phyloP scores from a whole-genome alignment of 345 rosid species.

The Pistacia vera region DNA sequence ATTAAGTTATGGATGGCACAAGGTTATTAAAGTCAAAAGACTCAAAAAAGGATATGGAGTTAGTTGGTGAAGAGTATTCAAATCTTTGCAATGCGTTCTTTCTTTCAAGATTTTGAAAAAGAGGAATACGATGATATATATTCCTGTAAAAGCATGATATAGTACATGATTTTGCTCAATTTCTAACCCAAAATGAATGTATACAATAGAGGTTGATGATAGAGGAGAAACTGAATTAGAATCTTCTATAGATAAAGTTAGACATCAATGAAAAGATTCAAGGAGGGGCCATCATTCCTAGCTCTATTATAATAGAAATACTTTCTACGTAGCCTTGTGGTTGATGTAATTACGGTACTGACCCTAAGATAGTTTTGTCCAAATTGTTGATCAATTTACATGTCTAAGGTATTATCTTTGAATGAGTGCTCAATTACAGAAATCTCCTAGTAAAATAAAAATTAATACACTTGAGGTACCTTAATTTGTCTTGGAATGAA shows the following conservation, averaged over 20 bases:
- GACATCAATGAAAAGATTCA: not conserved
- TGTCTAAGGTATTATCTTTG: not conserved
- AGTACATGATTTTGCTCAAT: conserved; percentile 4
- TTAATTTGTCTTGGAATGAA: not conserved
- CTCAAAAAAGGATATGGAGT: not conserved
- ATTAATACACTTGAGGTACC: not conserved
- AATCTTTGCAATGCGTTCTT: not conserved
- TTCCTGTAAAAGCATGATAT: not conserved
- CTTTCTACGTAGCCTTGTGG: not conserved
- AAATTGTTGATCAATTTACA: not conserved
- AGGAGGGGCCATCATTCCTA: not conserved
- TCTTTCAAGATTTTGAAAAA: conserved; percentile 1
- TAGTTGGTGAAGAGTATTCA: not conserved
- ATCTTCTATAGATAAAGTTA: not conserved
- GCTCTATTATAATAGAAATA: not conserved
- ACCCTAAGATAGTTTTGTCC: not conserved
- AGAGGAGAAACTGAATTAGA: conserved; percentile 7
- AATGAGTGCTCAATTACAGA: not conserved
- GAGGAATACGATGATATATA: not conserved
- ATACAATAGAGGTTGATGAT: not conserved
- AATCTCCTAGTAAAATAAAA: not conserved
- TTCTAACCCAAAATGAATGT: not conserved
- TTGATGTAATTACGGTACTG: not conserved
- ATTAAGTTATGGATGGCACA: conserved; percentile 7
- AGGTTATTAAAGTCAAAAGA: not conserved